A percentile compares a stretch with the other conserved stretches of the same genome.
These are phyloP conservation scores for Cymbopogon flexuosus DNA, from an alignment of 202 grass and related monocot species.

Conservation along the genomic window DNA sequence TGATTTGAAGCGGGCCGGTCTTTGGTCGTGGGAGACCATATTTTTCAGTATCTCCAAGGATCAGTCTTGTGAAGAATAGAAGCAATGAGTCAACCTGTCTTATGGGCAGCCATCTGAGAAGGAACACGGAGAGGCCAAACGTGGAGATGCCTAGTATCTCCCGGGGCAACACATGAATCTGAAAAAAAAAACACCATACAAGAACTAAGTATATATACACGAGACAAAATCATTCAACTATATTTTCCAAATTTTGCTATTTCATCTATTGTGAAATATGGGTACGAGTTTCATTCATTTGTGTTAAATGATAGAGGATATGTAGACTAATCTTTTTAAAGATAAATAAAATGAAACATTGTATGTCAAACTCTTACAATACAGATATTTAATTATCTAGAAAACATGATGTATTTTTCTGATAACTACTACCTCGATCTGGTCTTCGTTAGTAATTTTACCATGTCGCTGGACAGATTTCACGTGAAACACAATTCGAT, in stretches of 20 bases:
- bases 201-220: background rate
- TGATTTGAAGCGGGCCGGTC: slow-evolving; percentile 66
- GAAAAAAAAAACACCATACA: background rate
- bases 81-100: slow-evolving; percentile 57
- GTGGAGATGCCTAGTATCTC: slow-evolving; percentile 84
- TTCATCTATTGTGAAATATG: background rate
- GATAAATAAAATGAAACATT: too few species aligned
- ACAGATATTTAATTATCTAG: background rate
- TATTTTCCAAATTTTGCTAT: background rate
- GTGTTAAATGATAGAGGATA: background rate
- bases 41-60: slow-evolving; percentile 67
- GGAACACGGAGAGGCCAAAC: slow-evolving; percentile 67
- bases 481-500: background rate
- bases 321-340: too few species aligned
- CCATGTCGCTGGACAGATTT: background rate
- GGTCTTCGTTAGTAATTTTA: background rate
- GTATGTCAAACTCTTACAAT: too few species aligned
- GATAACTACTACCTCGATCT: background rate
- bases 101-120: slow-evolving; percentile 63
- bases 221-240: background rate
- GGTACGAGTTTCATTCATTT: background rate
- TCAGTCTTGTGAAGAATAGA: slow-evolving; percentile 58
- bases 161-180: slow-evolving; percentile 86
- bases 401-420: background rate
- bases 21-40: slow-evolving; percentile 52